Conservation (phyloP, 768 basidiomycete species). For the Cystofilobasidium macerans region DNA sequence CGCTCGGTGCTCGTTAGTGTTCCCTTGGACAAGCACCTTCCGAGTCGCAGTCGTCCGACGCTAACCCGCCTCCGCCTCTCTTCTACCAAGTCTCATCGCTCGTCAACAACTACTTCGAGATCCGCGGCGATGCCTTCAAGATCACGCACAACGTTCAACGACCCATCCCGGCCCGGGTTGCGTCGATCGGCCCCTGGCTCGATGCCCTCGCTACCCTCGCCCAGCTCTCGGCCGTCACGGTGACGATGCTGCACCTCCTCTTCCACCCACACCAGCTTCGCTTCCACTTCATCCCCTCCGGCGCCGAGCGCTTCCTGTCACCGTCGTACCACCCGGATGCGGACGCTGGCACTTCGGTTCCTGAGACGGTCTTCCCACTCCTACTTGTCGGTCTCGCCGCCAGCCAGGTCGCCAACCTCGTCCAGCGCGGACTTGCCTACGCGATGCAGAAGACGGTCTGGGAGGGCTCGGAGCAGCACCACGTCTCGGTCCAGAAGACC, state of each 20-base stretch:
- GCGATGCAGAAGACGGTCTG: slow-evolving; percentile 65
- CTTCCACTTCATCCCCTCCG: not conserved
- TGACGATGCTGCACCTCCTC: slow-evolving; percentile 80
- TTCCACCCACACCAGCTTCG: slow-evolving; percentile 48
- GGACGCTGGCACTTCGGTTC: slow-evolving; percentile 1
- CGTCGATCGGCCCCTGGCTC: slow-evolving; percentile 77
- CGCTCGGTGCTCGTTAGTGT: slow-evolving; percentile 60
- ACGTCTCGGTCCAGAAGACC: slow-evolving; percentile 32
- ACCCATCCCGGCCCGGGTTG: slow-evolving; percentile 61
- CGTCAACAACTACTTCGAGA: slow-evolving; percentile 78
- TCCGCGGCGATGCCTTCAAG: slow-evolving; percentile 91
- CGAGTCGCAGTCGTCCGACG: too few species aligned
- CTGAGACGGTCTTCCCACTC: slow-evolving; percentile 47
- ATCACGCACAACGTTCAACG: slow-evolving; percentile 72
- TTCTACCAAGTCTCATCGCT: not conserved
- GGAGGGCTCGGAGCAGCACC: slow-evolving; percentile 59
- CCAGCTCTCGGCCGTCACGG: slow-evolving; percentile 79
- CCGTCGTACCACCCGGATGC: slow-evolving; percentile 1
- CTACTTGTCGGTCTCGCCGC: slow-evolving; percentile 64
- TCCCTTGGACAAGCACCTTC: not conserved
- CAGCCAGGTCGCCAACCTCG: slow-evolving; percentile 72
- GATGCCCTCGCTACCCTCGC: slow-evolving; percentile 69
- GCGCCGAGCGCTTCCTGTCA: slow-evolving; percentile 2
- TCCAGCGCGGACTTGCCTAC: slow-evolving; percentile 54
- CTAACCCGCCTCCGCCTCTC: not conserved